Percentiles rank a stretch among this genome's conserved stretches.
These are phyloP conservation scores for Colletotrichum viniferum DNA, from an alignment of 2,329 filamentous ascomycete genomes.

Conservation along the genomic window DNA sequence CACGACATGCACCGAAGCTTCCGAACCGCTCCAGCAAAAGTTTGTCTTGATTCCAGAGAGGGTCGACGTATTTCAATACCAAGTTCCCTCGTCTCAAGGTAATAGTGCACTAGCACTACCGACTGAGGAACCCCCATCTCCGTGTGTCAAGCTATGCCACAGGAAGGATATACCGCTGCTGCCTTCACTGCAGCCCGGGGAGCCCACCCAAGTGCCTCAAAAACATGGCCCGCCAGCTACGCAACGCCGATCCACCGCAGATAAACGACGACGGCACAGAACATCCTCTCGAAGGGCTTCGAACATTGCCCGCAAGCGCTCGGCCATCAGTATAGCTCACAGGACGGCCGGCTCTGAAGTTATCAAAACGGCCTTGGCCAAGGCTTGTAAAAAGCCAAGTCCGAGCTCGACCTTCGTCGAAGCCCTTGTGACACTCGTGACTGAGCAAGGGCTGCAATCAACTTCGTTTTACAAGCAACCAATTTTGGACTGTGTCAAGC, in stretches of 20 bases:
- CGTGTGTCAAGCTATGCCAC: neutral
- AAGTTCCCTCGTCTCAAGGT: neutral
- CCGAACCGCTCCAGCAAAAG: neutral
- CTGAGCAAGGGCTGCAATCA: neutral
- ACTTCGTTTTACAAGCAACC: neutral
- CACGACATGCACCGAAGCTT: neutral
- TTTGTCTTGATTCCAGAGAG: neutral
- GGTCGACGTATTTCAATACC: neutral
- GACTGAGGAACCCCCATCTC: neutral
- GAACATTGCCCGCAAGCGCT: neutral
- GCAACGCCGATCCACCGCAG: neutral
- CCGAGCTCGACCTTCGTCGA: neutral
- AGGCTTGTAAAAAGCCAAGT: neutral
- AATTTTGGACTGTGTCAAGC: neutral
- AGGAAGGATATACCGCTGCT: neutral
- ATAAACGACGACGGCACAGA: neutral
- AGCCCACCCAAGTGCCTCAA: neutral
- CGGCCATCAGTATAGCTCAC: neutral
- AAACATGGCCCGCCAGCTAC: neutral
- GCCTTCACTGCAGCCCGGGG: neutral
- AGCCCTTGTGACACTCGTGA: neutral
- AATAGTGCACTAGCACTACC: neutral
- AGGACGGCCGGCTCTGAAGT: neutral
- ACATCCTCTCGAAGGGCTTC: neutral
- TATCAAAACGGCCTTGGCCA: neutral